Evolutionary conservation across 78 protist genomes (phyloP).

Genomic region (Guillardia theta): DNA sequence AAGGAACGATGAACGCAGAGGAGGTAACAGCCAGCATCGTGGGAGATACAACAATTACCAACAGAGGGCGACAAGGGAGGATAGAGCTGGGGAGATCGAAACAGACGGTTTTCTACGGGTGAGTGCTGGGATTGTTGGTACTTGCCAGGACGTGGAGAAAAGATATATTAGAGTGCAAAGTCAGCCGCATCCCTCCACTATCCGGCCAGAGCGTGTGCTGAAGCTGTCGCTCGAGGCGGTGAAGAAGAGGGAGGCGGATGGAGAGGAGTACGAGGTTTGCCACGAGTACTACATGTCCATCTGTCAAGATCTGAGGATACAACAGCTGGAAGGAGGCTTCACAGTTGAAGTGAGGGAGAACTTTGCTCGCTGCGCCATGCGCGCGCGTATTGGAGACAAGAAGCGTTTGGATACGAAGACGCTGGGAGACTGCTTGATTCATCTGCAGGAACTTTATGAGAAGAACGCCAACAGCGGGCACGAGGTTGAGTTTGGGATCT

Average conservation of each 20-base stretch:
- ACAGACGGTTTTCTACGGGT: constrained; percentile 6
- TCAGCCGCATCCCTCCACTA: background rate
- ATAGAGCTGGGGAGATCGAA: too few relatives aligned
- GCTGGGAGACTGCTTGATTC: background rate
- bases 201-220: background rate
- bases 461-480: background rate
- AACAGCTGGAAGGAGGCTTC: background rate
- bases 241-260: background rate
- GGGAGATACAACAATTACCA: too few relatives aligned
- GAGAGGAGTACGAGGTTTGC: background rate
- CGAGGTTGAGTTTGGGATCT: background rate
- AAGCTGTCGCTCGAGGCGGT: background rate
- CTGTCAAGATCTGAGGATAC: background rate
- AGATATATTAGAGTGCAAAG: background rate
- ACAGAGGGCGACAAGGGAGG: too few relatives aligned
- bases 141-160: background rate
- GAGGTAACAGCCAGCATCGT: too few relatives aligned
- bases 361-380: background rate
- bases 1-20: too few relatives aligned
- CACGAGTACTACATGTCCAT: background rate
- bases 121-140: background rate
- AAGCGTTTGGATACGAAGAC: background rate
- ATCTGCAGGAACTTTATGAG: background rate
- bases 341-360: background rate
- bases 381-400: background rate